A percentile compares a stretch with the other conserved stretches of the same genome.
Conservation (phyloP, 2,329 filamentous ascomycete genomes). For the Orbilia brochopaga region DNA sequence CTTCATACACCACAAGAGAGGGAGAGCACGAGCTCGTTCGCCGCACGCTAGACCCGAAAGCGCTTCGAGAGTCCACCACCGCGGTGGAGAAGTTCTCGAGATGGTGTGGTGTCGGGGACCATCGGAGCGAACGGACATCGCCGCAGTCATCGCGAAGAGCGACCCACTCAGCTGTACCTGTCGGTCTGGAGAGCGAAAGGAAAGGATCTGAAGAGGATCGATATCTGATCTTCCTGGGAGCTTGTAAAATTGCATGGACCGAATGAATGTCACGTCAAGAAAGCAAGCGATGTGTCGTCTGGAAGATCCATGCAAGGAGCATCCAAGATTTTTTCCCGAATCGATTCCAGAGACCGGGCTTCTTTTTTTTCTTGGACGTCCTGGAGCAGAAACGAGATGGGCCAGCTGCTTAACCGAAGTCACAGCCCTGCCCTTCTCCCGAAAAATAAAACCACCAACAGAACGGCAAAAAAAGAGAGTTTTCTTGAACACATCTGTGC, state of each 20-base stretch:
- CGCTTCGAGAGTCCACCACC: background rate
- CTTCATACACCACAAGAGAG: too few relatives aligned
- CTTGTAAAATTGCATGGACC: constrained; percentile 5
- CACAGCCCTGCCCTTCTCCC: constrained; percentile 9
- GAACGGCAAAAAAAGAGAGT: constrained; percentile 22
- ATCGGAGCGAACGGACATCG: background rate
- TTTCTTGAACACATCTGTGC: constrained; percentile 30
- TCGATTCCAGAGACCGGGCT: constrained; percentile 10
- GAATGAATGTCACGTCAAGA: constrained; percentile 6
- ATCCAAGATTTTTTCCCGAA: constrained; percentile 5
- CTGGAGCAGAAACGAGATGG: constrained; percentile 25
- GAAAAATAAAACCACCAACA: background rate
- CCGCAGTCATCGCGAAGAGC: constrained; percentile 19
- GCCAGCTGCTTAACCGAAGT: constrained; percentile 35
- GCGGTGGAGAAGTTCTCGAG: background rate
- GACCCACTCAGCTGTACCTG: constrained; percentile 14
- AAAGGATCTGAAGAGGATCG: constrained; percentile 26
- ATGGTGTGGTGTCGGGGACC: background rate
- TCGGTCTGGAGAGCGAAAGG: constrained; percentile 1
- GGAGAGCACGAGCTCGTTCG: background rate
- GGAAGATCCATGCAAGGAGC: constrained; percentile 30
- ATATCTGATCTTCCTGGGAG: constrained; percentile 21
- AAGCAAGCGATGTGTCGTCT: constrained; percentile 12
- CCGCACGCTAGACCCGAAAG: background rate
- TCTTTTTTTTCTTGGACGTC: constrained; percentile 5